Evolutionary conservation across 495 filamentous ascomycete genomes (phyloP), one percentile per base, ranked within the genome.

Genomic region (Penicillium robsamsonii): DNA sequence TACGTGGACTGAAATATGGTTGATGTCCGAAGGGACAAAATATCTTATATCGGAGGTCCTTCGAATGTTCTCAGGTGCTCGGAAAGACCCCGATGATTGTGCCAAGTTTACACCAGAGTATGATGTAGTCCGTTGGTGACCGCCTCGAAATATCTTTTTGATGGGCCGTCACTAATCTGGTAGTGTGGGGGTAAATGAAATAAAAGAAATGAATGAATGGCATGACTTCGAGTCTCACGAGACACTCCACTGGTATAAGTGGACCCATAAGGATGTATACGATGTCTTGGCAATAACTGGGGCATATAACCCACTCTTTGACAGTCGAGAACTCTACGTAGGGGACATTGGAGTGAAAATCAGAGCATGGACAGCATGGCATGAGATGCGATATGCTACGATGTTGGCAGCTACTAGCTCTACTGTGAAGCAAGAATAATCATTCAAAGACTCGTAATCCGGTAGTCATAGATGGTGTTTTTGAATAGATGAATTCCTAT

Each of bases 401-500:
- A 6, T 30, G 24, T 15, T 29, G 22, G 13, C 15, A 38, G 35
- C 35, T 17, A 51, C 29, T 15, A 37, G 22, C 31, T 29, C 52
- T 54, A 54, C 43, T 38, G 18, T n/a, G 56, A 51, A 46, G 15
- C 30, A 53, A 18, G 37, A 25, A 40, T 25, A 11, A 46, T 53
- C 20, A 37, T 44, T 45, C 31, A 50, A 56, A 22, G 61, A 70
- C 61, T 70, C 71, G 56, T 75, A 64, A 67, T 70, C 65, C 65
- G 66, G 65, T 69, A 73, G 69, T 71, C 73, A 73, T 73, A 60
- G 67, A 72, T 45, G 65, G 70, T 74, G 68, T 69, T 72, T 72
- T 73, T 68, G 63, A 69, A 70, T 67, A 68, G 70, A 69, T 75
- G 68, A 76, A 73, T 71, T 73, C 69, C 71, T 77, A 77, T 74